Conservation (phyloP, 2,329 filamentous ascomycete species). For the Sarocladiaceae sp. region DNA sequence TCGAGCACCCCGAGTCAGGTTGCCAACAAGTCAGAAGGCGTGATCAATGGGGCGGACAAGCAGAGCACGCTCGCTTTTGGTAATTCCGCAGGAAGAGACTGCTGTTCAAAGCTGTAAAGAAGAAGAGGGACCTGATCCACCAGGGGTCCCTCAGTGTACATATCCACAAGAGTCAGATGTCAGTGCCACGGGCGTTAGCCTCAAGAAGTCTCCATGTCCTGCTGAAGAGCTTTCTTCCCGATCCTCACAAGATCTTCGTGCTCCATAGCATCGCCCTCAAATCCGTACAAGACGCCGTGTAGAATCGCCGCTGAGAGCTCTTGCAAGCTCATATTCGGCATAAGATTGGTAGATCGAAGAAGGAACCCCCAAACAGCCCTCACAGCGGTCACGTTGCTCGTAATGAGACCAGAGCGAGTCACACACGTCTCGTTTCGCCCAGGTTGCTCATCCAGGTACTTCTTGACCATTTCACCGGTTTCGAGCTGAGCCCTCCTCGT, state of each 20-base stretch:
- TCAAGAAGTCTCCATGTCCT: not conserved
- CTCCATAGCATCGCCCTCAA: not conserved
- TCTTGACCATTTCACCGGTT: not conserved
- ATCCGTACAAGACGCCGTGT: not conserved
- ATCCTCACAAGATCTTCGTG: not conserved
- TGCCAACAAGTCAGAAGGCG: constrained; percentile 28
- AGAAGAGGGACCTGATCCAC: not conserved
- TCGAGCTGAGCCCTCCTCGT: not conserved
- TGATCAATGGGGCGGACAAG: constrained; percentile 41
- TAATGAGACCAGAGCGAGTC: not conserved
- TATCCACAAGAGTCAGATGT: no score
- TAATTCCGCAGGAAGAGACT: constrained; percentile 1
- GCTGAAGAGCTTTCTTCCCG: not conserved
- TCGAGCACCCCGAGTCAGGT: constrained; percentile 66
- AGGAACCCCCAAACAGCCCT: not conserved
- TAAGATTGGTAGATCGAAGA: not conserved
- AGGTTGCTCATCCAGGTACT: not conserved
- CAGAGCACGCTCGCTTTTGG: constrained; percentile 34
- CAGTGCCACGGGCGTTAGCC: no score
- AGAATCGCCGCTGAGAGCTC: not conserved
- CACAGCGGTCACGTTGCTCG: not conserved
- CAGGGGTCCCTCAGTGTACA: not conserved
- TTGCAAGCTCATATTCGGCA: not conserved
- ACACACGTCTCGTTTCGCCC: not conserved
- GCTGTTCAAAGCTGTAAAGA: constrained; percentile 4